phyloP scores from a whole-genome alignment of 345 rosid species.

The Corchorus capsularis region DNA sequence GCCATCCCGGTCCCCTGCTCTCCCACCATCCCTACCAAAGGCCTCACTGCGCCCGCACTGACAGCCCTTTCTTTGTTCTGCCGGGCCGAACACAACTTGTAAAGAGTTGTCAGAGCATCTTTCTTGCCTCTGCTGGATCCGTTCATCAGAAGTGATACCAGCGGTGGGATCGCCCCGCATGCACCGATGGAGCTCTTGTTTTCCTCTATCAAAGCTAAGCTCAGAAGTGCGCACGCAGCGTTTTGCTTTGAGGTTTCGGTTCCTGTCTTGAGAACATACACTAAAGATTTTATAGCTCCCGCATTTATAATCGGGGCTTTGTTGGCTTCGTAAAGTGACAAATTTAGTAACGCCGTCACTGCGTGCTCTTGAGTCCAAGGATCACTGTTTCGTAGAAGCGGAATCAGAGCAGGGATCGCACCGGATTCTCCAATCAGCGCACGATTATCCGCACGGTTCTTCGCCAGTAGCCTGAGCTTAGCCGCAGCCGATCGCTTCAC shows the following conservation, averaged over 20 bases:
- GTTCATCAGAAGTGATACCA: slow-evolving; percentile 74
- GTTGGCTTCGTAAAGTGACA: slow-evolving; percentile 78
- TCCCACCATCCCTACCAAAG: slow-evolving; percentile 70
- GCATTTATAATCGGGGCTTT: slow-evolving; percentile 56
- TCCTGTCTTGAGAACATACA: slow-evolving; percentile 87
- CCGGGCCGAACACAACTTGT: slow-evolving; percentile 76
- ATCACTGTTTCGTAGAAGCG: slow-evolving; percentile 81
- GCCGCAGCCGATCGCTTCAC: slow-evolving; percentile 93
- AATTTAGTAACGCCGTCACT: slow-evolving; percentile 83
- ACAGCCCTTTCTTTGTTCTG: slow-evolving; percentile 94
- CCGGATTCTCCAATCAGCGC: slow-evolving; percentile 92
- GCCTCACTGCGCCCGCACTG: slow-evolving; percentile 87
- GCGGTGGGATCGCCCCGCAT: slow-evolving; percentile 91
- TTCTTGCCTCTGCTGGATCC: slow-evolving; percentile 90
- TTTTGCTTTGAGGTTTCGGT: slow-evolving; percentile 96
- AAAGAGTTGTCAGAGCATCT: slow-evolving; percentile 86
- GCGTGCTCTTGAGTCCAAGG: slow-evolving; percentile 97
- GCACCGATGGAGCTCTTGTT: slow-evolving; percentile 86
- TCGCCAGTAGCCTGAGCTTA: slow-evolving; percentile 81
- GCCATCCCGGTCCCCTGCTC: slow-evolving; percentile 90
- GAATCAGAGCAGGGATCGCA: slow-evolving; percentile 77
- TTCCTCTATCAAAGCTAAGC: slow-evolving; percentile 81
- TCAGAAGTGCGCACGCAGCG: slow-evolving; percentile 88
- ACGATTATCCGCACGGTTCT: slow-evolving; percentile 84
- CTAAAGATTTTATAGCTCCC: slow-evolving; percentile 84